Evolutionary conservation across 2,329 filamentous ascomycete species (phyloP), one percentile per base, ranked within the genome.

Genomic region (Ceratocystis diversiconidia): DNA sequence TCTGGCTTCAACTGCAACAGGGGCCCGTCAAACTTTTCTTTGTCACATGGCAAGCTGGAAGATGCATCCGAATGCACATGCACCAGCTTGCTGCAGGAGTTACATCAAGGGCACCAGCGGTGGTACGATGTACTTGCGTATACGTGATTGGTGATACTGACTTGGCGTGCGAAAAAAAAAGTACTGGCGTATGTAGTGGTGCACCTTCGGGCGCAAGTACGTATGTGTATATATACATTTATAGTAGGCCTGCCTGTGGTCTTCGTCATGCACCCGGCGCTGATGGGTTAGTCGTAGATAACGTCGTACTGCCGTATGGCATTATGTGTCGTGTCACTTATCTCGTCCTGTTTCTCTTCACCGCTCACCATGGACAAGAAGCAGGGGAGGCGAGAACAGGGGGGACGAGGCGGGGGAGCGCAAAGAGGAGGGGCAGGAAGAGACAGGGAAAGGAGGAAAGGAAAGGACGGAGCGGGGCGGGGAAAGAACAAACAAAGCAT

Each of bases 1-100:
- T 15, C 36, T 28, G 48, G 48, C 48, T 52, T 28, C 48, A 52
- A 41, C 10, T 28, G 10, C 48, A n/a, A 52, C 48, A 52, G 48
- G 48, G 48, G 48, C 19, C 48, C 55, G 19, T 32, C 55, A 59
- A n/a, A 59, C 12, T 59, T 59, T 59, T 32, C 55, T 17, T n/a
- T 59, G 55, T 59, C 55, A 59, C 55, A 59, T 59, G 55, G 55
- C 55, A 59, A 59, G 55, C 55, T 59, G 55, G 55, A 59, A 59
- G 28, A 28, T 59, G 55, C 5, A 59, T 36, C 55, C 28, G 28
- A 59, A 36, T 32, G 55, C 48, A n/a, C 6, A 22, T 52, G 48
- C 17, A 3, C 48, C 17, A 22, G 48, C 8, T 22, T 19, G 52
- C 52, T 57, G 52, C 28, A 59, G n/a, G 55, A 30, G 22, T 6